Conservation (phyloP, 2,329 filamentous ascomycete genomes). For the Calonectria honghensis region DNA sequence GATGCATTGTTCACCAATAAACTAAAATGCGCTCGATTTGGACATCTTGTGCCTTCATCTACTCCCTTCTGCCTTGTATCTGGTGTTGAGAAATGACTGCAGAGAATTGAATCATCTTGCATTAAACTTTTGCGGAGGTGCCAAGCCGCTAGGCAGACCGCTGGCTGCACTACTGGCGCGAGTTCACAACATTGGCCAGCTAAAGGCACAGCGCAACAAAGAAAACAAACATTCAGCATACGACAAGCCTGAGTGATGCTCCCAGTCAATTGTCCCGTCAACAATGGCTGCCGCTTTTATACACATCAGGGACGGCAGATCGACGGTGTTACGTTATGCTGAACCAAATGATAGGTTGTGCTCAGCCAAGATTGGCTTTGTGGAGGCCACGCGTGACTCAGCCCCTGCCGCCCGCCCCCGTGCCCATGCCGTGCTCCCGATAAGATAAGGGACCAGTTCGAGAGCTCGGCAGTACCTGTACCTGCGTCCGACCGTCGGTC, state of each 20-base stretch:
- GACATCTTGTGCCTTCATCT: no score
- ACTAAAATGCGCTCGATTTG: neutral
- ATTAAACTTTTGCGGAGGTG: neutral
- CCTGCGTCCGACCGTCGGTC: constrained; percentile 32
- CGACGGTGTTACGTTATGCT: constrained; percentile 11
- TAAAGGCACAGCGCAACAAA: neutral
- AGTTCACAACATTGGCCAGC: neutral
- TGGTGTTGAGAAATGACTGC: no score
- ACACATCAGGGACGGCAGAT: constrained; percentile 27
- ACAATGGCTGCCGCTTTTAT: constrained; percentile 18
- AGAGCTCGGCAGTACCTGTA: constrained; percentile 26
- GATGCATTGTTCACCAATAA: neutral
- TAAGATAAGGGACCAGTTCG: constrained; percentile 28
- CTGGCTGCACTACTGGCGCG: neutral
- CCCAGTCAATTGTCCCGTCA: neutral
- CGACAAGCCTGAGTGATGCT: neutral
- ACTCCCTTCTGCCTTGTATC: no score
- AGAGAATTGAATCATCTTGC: neutral
- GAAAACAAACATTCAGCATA: neutral
- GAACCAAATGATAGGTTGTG: constrained; percentile 42
- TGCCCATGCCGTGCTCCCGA: constrained; percentile 3
- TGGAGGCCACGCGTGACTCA: constrained; percentile 36
- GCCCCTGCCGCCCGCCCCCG: neutral
- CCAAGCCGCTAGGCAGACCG: neutral
- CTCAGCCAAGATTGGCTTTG: neutral